These are phyloP conservation scores for Coniochaeta pulveracea DNA, from an alignment of 2,329 filamentous ascomycete species.

Conservation along the genomic window DNA sequence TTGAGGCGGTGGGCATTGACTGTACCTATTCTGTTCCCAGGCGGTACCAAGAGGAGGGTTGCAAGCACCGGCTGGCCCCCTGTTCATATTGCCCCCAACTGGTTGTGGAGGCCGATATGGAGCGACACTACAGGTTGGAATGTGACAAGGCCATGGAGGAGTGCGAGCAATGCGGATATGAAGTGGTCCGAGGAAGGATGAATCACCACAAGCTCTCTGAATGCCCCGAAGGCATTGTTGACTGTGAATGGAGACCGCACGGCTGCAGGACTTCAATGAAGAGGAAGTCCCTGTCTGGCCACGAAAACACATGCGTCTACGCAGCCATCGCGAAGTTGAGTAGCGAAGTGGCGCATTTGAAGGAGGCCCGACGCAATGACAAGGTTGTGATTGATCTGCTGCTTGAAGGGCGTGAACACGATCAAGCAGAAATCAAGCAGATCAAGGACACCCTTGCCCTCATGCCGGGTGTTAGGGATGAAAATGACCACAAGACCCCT, in stretches of 20 bases:
- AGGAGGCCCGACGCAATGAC: too few species aligned
- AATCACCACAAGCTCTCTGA: slow-evolving; percentile 32
- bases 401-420: too few species aligned
- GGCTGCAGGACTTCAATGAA: slow-evolving; percentile 32
- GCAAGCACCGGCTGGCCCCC: slow-evolving; percentile 37
- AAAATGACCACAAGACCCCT: too few species aligned
- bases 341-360: too few species aligned
- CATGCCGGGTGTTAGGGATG: too few species aligned
- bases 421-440: too few species aligned
- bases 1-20: too few species aligned
- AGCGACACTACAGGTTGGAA: slow-evolving; percentile 27
- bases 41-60: slow-evolving; percentile 36
- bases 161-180: slow-evolving; percentile 37
- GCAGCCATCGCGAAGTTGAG: slow-evolving; percentile 33
- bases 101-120: slow-evolving; percentile 35
- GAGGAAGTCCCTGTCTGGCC: slow-evolving; percentile 28
- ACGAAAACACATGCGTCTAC: slow-evolving; percentile 38
- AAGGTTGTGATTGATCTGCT: too few species aligned
- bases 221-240: slow-evolving; percentile 27
- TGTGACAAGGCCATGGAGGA: slow-evolving; percentile 35
- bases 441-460: too few species aligned
- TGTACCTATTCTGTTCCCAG: too few species aligned
- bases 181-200: slow-evolving; percentile 31
- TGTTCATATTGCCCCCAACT: slow-evolving; percentile 43
- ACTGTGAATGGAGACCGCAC: slow-evolving; percentile 35